A percentile compares a stretch with the other conserved stretches of the same genome.
Evolutionary conservation across 1,284 basidiomycete species (phyloP).

Genomic region (Apiotrichum domesticum): DNA sequence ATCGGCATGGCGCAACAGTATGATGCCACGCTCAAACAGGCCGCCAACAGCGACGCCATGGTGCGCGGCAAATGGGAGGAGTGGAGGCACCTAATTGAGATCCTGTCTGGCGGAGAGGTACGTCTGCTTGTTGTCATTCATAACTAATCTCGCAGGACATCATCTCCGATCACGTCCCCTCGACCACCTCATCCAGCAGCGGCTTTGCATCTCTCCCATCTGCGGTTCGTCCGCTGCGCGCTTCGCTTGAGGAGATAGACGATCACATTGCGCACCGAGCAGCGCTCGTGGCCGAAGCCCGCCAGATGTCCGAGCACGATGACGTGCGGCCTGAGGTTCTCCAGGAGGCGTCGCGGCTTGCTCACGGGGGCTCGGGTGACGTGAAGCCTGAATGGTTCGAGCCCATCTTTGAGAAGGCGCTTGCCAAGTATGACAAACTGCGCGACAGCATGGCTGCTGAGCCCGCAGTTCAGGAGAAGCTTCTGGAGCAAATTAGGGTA

Average conservation of each 20-base stretch:
- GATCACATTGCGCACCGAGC: constrained; percentile 60
- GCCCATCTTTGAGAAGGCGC: constrained; percentile 67
- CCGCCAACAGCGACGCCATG: constrained; percentile 64
- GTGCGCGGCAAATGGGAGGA: constrained; percentile 78
- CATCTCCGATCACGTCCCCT: constrained; percentile 55
- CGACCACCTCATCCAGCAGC: constrained; percentile 21
- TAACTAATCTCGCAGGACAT: constrained; percentile 52
- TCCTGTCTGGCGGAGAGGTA: constrained; percentile 70
- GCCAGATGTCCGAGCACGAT: constrained; percentile 61
- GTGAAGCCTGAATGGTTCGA: constrained; percentile 80
- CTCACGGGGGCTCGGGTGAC: constrained; percentile 56
- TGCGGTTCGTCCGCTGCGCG: constrained; percentile 64
- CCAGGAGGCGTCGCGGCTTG: constrained; percentile 56
- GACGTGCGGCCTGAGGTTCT: constrained; percentile 64
- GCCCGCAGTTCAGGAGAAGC: constrained; percentile 57
- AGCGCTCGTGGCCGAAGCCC: constrained; percentile 62
- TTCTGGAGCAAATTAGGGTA: constrained; percentile 67
- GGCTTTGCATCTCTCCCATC: constrained; percentile 31
- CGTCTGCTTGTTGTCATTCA: constrained; percentile 3
- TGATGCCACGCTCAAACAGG: constrained; percentile 64
- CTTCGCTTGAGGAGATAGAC: constrained; percentile 72
- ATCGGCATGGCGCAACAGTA: constrained; percentile 66
- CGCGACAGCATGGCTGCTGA: constrained; percentile 60
- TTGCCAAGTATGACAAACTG: constrained; percentile 75
- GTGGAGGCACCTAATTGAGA: constrained; percentile 67